These are phyloP conservation scores for Saccharomycopsis babjevae DNA, from an alignment of 805 yeast species.

Conservation along the genomic window DNA sequence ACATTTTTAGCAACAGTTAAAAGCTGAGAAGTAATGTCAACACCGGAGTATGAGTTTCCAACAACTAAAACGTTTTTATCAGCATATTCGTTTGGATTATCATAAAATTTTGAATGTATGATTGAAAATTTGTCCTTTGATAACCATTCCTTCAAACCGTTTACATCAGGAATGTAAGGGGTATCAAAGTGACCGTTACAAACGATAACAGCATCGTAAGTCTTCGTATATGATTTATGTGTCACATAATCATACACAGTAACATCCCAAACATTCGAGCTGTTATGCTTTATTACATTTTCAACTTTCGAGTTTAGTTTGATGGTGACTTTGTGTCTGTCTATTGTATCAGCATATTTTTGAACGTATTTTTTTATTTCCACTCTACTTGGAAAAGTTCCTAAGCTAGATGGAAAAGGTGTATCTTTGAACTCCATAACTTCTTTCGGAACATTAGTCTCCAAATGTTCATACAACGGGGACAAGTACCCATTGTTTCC, in stretches of 20 bases:
- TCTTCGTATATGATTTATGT: slow-evolving; percentile 31
- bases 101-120: slow-evolving; percentile 48
- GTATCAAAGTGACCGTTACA: slow-evolving; percentile 57
- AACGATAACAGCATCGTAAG: slow-evolving; percentile 50
- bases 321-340: slow-evolving; percentile 32
- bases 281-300: slow-evolving; percentile 23
- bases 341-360: slow-evolving; percentile 32
- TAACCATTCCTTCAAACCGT: slow-evolving; percentile 43
- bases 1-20: not conserved
- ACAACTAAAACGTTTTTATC: slow-evolving; percentile 46
- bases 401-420: slow-evolving; percentile 38
- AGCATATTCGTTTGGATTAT: slow-evolving; percentile 28
- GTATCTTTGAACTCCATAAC: slow-evolving; percentile 56
- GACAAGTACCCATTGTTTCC: slow-evolving; percentile 25
- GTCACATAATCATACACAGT: not conserved
- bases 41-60: slow-evolving; percentile 75
- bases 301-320: slow-evolving; percentile 39
- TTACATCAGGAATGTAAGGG: slow-evolving; percentile 48
- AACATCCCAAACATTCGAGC: not conserved
- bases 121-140: slow-evolving; percentile 36
- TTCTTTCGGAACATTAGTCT: slow-evolving; percentile 56
- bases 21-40: slow-evolving; percentile 56
- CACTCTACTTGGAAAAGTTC: slow-evolving; percentile 46
- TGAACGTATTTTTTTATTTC: slow-evolving; percentile 55
- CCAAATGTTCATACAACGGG: slow-evolving; percentile 56